Evolutionary conservation across 805 yeast species (phyloP).

Genomic region (Scheffersomyces coipomensis): DNA sequence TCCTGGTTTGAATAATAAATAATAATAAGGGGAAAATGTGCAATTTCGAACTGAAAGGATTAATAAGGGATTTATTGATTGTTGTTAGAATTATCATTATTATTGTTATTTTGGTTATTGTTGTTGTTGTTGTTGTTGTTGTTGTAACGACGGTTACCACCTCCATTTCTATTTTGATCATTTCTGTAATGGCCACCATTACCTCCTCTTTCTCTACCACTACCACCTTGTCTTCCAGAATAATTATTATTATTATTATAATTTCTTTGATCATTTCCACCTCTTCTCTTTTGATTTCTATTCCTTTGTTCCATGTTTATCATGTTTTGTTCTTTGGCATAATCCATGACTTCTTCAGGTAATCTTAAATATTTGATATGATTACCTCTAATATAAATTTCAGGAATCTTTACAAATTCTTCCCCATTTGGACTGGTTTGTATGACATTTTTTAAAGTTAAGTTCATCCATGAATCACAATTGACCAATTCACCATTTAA

Average conservation of each 20-base stretch:
- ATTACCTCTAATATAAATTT: constrained; percentile 80
- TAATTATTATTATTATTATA: constrained; percentile 17
- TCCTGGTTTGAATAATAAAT: too few species aligned
- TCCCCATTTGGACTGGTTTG: constrained; percentile 64
- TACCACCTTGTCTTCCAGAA: constrained; percentile 2
- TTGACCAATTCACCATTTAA: constrained; percentile 79
- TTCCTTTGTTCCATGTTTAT: constrained; percentile 50
- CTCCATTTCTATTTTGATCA: constrained; percentile 7
- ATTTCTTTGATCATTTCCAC: constrained; percentile 14
- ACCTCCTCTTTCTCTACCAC: constrained; percentile 5
- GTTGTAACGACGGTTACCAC: constrained; percentile 11
- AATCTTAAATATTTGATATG: constrained; percentile 77
- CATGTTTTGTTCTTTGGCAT: constrained; percentile 64
- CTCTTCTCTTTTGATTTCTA: constrained; percentile 44
- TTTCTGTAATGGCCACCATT: constrained; percentile 5
- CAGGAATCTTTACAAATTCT: constrained; percentile 60
- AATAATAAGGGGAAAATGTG: too few species aligned
- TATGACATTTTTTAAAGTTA: constrained; percentile 74
- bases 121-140: background rate
- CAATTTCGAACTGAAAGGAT: too few species aligned
- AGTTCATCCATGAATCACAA: constrained; percentile 95
- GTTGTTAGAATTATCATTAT: too few species aligned
- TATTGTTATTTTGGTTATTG: too few species aligned
- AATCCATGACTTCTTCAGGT: constrained; percentile 72
- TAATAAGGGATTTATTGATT: too few species aligned